These are phyloP conservation scores for Fagopyrum esculentum DNA, from an alignment of 148 eudicot genomes.

Conservation along the genomic window DNA sequence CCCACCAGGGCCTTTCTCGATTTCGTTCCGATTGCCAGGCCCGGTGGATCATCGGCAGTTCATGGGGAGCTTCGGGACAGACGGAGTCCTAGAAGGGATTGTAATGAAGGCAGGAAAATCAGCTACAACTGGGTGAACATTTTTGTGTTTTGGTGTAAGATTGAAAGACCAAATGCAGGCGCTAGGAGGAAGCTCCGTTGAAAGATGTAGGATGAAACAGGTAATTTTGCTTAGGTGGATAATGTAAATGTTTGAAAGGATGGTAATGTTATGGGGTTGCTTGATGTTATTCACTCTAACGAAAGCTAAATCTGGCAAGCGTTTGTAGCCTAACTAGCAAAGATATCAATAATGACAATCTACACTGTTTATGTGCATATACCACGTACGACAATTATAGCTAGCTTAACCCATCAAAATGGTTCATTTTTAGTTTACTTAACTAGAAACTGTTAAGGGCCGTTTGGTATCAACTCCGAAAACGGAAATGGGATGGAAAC, in stretches of 20 bases:
- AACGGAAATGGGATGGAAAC: too few relatives aligned
- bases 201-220: not conserved
- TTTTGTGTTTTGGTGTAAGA: not conserved
- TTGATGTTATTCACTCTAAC: not conserved
- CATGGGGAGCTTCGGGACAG: conserved; percentile 63
- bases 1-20: conserved; percentile 80
- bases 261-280: conserved; percentile 8
- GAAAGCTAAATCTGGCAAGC: too few relatives aligned
- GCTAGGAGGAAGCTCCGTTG: not conserved
- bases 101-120: conserved; percentile 42
- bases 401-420: too few relatives aligned
- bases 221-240: not conserved
- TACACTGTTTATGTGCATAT: too few relatives aligned
- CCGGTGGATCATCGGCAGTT: conserved; percentile 83
- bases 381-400: too few relatives aligned
- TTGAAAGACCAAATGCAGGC: conserved; percentile 1
- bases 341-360: too few relatives aligned
- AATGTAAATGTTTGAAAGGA: conserved; percentile 5
- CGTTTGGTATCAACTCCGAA: too few relatives aligned
- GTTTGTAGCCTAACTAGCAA: too few relatives aligned
- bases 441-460: too few relatives aligned
- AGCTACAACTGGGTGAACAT: not conserved
- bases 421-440: too few relatives aligned
- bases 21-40: conserved; percentile 77
- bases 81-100: conserved; percentile 82